Evolutionary conservation across 2,329 filamentous ascomycete species (phyloP), one percentile per base, ranked within the genome.

Genomic region (Talaromyces sp.): DNA sequence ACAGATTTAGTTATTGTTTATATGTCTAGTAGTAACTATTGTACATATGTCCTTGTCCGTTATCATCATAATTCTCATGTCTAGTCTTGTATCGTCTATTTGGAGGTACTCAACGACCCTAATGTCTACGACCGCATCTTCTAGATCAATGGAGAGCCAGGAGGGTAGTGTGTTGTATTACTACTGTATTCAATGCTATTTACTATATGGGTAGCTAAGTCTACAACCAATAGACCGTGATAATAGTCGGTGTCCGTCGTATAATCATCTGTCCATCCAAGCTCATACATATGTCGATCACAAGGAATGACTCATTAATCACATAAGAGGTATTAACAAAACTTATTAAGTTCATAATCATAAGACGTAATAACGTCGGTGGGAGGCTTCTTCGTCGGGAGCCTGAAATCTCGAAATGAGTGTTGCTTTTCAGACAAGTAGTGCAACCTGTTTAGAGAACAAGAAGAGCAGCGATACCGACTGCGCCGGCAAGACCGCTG

Each of bases 381-480:
- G 1, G 8, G 17, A 17, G 15, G 29, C 11, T 56, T 3, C 36
- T 22, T 38, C 5, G 17, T 22, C 2, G 56, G 2, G 15, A 13
- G 27, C 15, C 13, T 58, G 5, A 27, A 22, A 34, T 11, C 19
- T 34, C 2, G 17, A 34, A 34, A 22, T 11, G n/a, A 56, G 17
- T 22, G 45, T n/a, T n/a, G 49, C 15, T 53, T 31, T 31, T 29
- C 15, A 51, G 7, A 19, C 25, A 53, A n/a, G 49, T 29, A 6
- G 2, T 31, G 49, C 19, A 6, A 15, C 5, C 25, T 36, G 5
- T 58, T 75, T 78, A 81, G 70, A 81, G 71, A 31, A 77, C 70
- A 64, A 81, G 69, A 63, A 81, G 68, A 63, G 79, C 80, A 64
- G 76, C 78, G 38, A 82, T 70, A 68, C 80, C 80, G 40, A 79